These are phyloP conservation scores for Fomitiporia mediterranea DNA, from an alignment of 1,284 basidiomycete genomes.

Conservation along the genomic window DNA sequence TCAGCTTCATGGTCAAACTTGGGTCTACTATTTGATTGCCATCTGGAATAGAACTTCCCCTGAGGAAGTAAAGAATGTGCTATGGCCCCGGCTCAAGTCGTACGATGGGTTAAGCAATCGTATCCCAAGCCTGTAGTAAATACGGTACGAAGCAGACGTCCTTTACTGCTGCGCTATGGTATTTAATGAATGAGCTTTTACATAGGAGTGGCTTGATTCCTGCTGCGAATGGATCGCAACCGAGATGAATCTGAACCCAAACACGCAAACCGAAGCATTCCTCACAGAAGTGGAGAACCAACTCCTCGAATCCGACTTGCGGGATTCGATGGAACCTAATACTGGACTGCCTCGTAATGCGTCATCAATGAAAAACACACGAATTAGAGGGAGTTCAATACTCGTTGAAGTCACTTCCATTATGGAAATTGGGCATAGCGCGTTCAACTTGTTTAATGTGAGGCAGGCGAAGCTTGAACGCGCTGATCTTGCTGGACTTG, in stretches of 20 bases:
- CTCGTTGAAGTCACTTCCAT: conserved; percentile 68
- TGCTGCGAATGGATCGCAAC: conserved; percentile 60
- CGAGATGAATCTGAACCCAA: conserved; percentile 44
- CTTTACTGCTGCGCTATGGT: too few species aligned
- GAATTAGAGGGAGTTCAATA: conserved; percentile 41
- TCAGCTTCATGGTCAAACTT: background rate
- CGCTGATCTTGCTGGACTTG: conserved; percentile 42
- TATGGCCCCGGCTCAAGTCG: conserved; percentile 20
- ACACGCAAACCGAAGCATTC: conserved; percentile 43
- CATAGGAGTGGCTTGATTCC: conserved; percentile 66
- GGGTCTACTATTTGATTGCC: background rate
- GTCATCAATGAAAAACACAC: conserved; percentile 31
- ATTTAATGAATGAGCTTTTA: too few species aligned
- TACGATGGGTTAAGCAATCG: conserved; percentile 24
- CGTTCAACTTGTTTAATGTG: conserved; percentile 59
- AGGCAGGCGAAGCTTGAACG: conserved; percentile 60
- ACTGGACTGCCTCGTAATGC: conserved; percentile 59
- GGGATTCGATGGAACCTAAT: conserved; percentile 59
- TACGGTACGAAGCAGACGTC: too few species aligned
- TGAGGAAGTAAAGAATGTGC: background rate
- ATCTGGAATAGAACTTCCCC: too few species aligned
- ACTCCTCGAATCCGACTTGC: conserved; percentile 64
- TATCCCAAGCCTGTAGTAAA: conserved; percentile 30
- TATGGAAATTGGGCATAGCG: conserved; percentile 72
- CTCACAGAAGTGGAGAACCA: conserved; percentile 53